Conservation (phyloP, 768 basidiomycete genomes). For the Suillus alpinus region DNA sequence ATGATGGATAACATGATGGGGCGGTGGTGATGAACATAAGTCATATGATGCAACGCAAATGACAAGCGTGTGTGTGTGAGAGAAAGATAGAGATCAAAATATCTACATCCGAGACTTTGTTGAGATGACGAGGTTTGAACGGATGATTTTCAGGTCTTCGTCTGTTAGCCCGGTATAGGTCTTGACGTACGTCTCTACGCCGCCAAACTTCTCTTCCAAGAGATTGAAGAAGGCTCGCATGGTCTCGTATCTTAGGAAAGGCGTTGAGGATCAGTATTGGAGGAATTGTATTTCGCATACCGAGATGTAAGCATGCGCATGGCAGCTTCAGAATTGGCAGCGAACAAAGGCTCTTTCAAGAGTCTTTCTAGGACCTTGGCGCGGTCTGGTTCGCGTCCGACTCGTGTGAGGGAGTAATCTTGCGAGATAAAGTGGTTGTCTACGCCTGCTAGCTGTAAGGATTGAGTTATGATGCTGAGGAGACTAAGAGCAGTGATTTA, state of each 20-base stretch:
- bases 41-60: not conserved
- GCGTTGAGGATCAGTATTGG: not conserved
- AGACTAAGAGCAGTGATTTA: constrained; percentile 24
- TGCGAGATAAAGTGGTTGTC: constrained; percentile 59
- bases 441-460: constrained; percentile 66
- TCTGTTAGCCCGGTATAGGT: constrained; percentile 55
- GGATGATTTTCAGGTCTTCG: constrained; percentile 60
- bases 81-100: not conserved
- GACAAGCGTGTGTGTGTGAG: not conserved
- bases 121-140: constrained; percentile 49
- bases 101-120: constrained; percentile 30
- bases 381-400: constrained; percentile 78
- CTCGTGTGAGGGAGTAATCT: constrained; percentile 75
- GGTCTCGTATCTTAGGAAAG: constrained; percentile 56
- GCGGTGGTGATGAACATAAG: not conserved
- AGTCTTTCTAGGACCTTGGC: constrained; percentile 68
- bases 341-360: constrained; percentile 68
- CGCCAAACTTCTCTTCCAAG: constrained; percentile 62
- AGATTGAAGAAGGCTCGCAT: constrained; percentile 71
- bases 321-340: constrained; percentile 69
- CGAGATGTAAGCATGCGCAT: constrained; percentile 83
- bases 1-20: not conserved
- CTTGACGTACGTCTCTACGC: constrained; percentile 62
- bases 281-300: constrained; percentile 36
- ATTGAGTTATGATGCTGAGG: not conserved